Conservation (phyloP, 2,329 filamentous ascomycete genomes). For the Lachnellula arida region DNA sequence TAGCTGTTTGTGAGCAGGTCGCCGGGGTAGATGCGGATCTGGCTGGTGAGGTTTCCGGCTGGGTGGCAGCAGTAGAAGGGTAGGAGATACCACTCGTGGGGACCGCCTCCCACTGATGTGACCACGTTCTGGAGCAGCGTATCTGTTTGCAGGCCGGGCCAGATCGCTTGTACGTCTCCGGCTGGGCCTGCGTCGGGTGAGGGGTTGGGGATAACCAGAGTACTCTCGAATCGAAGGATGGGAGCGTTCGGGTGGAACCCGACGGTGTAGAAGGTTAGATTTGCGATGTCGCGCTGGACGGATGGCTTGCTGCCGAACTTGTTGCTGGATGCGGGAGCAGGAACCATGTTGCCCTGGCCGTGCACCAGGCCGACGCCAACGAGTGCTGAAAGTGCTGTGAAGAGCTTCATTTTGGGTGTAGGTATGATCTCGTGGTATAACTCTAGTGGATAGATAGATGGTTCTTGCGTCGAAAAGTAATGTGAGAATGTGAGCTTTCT, state of each 20-base stretch:
- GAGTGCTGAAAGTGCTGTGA: neutral
- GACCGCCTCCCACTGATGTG: constrained; percentile 10
- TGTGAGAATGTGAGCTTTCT: too few species aligned
- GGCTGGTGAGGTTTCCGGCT: constrained; percentile 1
- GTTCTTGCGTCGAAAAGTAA: too few species aligned
- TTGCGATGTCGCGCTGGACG: neutral
- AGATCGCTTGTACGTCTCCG: constrained; percentile 46
- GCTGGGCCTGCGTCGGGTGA: constrained; percentile 32
- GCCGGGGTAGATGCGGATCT: constrained; percentile 14
- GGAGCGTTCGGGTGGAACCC: neutral
- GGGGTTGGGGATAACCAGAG: constrained; percentile 12
- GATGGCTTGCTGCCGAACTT: neutral
- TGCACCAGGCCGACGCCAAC: neutral
- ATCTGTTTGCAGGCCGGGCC: constrained; percentile 38
- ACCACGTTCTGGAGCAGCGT: constrained; percentile 19
- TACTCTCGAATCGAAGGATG: constrained; percentile 16
- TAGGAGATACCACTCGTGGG: constrained; percentile 14
- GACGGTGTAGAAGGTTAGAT: constrained; percentile 5
- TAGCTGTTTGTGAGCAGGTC: constrained; percentile 16
- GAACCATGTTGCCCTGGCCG: neutral
- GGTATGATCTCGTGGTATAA: neutral
- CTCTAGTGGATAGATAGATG: too few species aligned
- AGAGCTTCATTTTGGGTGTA: neutral
- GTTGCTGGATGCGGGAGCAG: neutral
- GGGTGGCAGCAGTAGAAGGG: constrained; percentile 20